Base-by-base conservation (phyloP, 257 asterid species). In the Jasminum sambac region DNA sequence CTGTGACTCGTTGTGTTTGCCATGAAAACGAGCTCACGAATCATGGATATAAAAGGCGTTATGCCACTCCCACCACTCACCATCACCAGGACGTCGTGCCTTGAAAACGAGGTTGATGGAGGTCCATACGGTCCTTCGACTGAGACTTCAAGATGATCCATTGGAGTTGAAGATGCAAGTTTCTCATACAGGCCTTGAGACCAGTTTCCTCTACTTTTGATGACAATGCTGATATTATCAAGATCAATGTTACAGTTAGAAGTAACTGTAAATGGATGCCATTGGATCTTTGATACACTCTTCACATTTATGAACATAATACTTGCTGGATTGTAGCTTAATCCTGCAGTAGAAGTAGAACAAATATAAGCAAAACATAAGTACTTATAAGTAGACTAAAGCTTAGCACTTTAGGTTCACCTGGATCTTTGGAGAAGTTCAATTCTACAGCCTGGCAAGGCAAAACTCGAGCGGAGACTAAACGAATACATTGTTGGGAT, bases 51-150 rank as follows among this genome's bases (percentile, higher is more conserved):
- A 76, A 85, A 87, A 2, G 92, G 87, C n/a, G 90, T 70, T 11
- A 85, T 82, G 13, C 90, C 95, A 64, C 92, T 89, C n/a, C 96
- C 95, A 75, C 96, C 95, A 66, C 95, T 76, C 44, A 85, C 68
- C 95, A 85, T 82, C 80, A 89, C 86, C 36, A 86, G 74, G 73
- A 43, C 59, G 5, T 86, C 89, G 38, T 72, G 87, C 72, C 88
- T 81, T 73, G 81, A 63, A 70, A 81, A 81, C 41, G 74, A 73
- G 61, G 83, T 48, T 11, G 93, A 79, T 41, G 83, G 39, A 67
- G 85, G 88, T 39, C 84, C 89, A 37, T 87, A 84, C 0, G 96
- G 96, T 65, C 93, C 96, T 73, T 89, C 90, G 0, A 81, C 64
- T 0, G 87, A 84, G 62, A 82, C 85, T 77, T 80, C 71, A 68